Evolutionary conservation across 768 basidiomycete species (phyloP).

Genomic region (Suillus paluster): DNA sequence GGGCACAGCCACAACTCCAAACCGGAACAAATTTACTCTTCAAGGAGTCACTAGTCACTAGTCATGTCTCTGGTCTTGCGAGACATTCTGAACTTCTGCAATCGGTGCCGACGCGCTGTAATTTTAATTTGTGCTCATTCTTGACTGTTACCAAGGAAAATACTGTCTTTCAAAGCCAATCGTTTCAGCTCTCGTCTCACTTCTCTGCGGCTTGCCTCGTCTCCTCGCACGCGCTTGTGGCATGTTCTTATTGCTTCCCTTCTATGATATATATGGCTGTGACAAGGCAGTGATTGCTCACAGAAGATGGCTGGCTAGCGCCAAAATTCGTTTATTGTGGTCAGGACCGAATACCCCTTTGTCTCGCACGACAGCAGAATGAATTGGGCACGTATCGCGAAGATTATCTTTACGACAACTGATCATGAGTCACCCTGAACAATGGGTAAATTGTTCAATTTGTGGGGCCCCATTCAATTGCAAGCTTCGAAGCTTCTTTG

Average conservation of each 20-base stretch:
- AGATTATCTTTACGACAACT: background rate
- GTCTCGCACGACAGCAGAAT: background rate
- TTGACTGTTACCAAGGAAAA: background rate
- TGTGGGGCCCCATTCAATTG: background rate
- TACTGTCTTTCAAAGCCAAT: background rate
- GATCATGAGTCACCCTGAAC: background rate
- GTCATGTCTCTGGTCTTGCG: no score
- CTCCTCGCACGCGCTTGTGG: background rate
- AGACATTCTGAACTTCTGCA: no score
- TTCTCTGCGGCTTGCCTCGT: background rate
- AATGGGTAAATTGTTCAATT: background rate
- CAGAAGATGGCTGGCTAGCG: background rate
- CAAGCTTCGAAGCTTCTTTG: background rate
- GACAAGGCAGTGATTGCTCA: background rate
- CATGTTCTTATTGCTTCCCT: background rate
- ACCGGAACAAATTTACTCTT: conserved; percentile 9
- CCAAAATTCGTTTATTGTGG: background rate
- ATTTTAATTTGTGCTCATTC: no score
- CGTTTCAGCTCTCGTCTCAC: background rate
- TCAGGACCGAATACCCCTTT: background rate
- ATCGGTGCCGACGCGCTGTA: background rate
- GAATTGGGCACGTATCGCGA: background rate
- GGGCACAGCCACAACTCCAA: conserved; percentile 32
- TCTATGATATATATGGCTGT: background rate
- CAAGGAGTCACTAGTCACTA: no score